Percentiles rank a stretch among this genome's conserved stretches.
These are phyloP conservation scores for Flaveria floridana DNA, from an alignment of 140 eudicot species.

Conservation along the genomic window DNA sequence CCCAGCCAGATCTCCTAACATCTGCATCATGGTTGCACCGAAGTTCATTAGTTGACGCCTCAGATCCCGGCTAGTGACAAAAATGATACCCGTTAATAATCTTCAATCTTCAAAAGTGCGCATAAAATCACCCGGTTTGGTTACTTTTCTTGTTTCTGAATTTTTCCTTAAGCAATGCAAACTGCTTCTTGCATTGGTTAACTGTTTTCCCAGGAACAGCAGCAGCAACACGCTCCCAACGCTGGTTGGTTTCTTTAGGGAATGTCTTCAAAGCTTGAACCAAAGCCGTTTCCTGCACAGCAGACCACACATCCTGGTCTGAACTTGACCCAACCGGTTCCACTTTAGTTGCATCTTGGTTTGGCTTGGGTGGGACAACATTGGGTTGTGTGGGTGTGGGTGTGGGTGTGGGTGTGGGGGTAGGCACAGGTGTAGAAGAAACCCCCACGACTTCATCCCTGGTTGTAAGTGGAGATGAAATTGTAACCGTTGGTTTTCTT, in stretches of 20 bases:
- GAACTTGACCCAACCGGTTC: constrained; percentile 42
- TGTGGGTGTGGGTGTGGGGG: background rate
- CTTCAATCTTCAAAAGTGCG: background rate
- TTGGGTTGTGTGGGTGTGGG: constrained; percentile 18
- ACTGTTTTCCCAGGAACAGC: constrained; percentile 93
- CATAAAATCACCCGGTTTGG: background rate
- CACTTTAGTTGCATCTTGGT: constrained; percentile 35
- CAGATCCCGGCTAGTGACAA: constrained; percentile 27
- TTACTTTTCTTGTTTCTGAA: constrained; percentile 77
- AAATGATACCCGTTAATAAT: constrained; percentile 23
- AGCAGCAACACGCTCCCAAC: constrained; percentile 93
- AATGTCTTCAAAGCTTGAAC: constrained; percentile 87
- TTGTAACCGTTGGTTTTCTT: constrained; percentile 65
- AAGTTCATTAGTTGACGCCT: constrained; percentile 25
- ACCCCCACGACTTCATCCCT: constrained; percentile 16
- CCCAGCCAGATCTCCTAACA: constrained; percentile 23
- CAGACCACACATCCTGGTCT: constrained; percentile 76
- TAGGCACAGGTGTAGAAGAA: constrained; percentile 27
- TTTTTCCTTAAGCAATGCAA: constrained; percentile 67
- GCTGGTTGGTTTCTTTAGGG: constrained; percentile 77
- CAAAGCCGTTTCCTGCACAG: constrained; percentile 83
- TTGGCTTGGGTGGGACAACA: constrained; percentile 24
- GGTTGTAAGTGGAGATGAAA: constrained; percentile 17
- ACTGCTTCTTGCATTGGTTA: constrained; percentile 80
- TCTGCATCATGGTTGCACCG: constrained; percentile 8